Evolutionary conservation across 1,284 basidiomycete species (phyloP).

Genomic region (Bondarzewia mesenterica): DNA sequence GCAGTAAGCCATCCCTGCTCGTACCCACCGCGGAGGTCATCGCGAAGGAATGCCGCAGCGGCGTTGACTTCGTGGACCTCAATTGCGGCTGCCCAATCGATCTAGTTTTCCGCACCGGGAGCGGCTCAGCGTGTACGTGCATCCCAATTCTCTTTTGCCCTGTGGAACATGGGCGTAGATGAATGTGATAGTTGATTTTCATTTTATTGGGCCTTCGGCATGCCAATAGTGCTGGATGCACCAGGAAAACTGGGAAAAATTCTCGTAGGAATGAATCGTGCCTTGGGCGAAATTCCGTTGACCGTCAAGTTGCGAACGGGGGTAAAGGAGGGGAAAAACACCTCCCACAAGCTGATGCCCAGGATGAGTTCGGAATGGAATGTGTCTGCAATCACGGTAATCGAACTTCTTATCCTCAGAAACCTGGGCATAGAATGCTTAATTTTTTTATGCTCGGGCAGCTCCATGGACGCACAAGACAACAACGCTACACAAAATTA

Average conservation of each 20-base stretch:
- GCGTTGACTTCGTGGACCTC: constrained; percentile 87
- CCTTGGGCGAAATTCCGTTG: constrained; percentile 88
- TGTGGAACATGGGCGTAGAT: too few species aligned
- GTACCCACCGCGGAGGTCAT: constrained; percentile 84
- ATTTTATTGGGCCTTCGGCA: background rate
- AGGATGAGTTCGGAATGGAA: constrained; percentile 76
- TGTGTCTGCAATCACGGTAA: constrained; percentile 73
- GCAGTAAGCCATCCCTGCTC: constrained; percentile 68
- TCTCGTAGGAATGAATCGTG: constrained; percentile 86
- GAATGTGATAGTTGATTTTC: too few species aligned
- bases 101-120: constrained; percentile 87
- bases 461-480: constrained; percentile 89
- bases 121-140: constrained; percentile 74
- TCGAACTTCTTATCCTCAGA: constrained; percentile 11
- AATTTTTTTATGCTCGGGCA: constrained; percentile 20
- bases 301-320: constrained; percentile 94
- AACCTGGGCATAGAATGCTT: too few species aligned
- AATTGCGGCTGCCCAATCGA: constrained; percentile 99
- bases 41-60: constrained; percentile 53
- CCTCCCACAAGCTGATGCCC: constrained; percentile 88
- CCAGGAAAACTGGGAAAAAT: constrained; percentile 82
- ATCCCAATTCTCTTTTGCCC: background rate
- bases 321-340: constrained; percentile 80
- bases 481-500: constrained; percentile 83
- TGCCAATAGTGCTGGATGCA: constrained; percentile 68